phyloP scores from a whole-genome alignment of 176 grass and related monocot species.

The Avena sativa region DNA sequence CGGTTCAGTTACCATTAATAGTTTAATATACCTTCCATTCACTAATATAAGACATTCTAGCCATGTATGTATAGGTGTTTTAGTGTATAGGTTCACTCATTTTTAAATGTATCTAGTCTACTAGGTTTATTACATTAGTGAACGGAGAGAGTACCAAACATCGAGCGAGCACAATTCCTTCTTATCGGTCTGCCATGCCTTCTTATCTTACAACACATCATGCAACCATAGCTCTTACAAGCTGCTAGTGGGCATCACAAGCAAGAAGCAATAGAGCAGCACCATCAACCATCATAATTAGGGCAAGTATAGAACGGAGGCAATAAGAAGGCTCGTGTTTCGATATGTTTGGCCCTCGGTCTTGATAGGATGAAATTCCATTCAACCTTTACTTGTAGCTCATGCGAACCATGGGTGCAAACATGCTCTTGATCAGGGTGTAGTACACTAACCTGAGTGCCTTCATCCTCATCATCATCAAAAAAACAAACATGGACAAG shows the following conservation, averaged over 20 bases:
- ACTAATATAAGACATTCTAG: no score
- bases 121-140: no score
- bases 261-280: neutral
- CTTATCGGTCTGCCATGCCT: no score
- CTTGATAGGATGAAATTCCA: neutral
- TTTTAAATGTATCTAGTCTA: no score
- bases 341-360: neutral
- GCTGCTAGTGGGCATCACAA: neutral
- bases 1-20: neutral
- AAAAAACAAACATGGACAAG: neutral
- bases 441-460: neutral
- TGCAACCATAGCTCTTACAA: neutral
- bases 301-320: no score
- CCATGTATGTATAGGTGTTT: no score
- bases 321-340: neutral
- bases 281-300: neutral
- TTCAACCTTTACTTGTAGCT: neutral
- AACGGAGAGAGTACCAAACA: neutral
- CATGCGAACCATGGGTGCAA: neutral
- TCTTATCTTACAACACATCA: neutral
- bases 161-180: neutral
- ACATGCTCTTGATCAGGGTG: constrained; percentile 10
- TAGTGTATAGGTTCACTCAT: no score
- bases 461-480: constrained; percentile 9
- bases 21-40: no score